Evolutionary conservation across 108 stramenopile species (phyloP).

Genomic region (Skeletonema menzelii): DNA sequence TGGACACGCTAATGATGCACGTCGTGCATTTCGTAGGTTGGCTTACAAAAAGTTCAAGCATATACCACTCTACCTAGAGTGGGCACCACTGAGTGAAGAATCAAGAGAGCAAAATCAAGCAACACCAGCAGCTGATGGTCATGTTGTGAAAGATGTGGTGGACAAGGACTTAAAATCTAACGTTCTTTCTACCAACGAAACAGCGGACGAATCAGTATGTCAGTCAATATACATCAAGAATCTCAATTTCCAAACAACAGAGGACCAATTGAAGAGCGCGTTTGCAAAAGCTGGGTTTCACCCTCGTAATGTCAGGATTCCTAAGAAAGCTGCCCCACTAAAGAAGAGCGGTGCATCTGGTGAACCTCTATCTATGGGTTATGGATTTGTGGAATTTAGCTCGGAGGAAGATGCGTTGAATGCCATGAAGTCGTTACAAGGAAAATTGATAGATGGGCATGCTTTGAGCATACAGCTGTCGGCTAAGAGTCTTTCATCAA

Average conservation of each 20-base stretch:
- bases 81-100: constrained; percentile 82
- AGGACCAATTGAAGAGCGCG: constrained; percentile 66
- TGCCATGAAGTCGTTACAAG: constrained; percentile 83
- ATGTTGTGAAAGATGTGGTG: constrained; percentile 9
- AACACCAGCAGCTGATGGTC: constrained; percentile 1
- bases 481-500: constrained; percentile 43
- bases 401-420: constrained; percentile 64
- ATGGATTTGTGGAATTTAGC: constrained; percentile 97
- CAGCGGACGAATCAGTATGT: constrained; percentile 38
- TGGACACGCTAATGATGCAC: constrained; percentile 85
- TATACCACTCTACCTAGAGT: constrained; percentile 97
- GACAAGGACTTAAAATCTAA: constrained; percentile 33
- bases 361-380: constrained; percentile 90
- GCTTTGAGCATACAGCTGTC: constrained; percentile 88
- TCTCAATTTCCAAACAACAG: constrained; percentile 90
- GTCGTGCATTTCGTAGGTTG: constrained; percentile 86
- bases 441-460: constrained; percentile 90
- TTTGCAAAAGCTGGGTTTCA: constrained; percentile 59
- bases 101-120: constrained; percentile 21
- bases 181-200: constrained; percentile 37
- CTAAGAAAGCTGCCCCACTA: constrained; percentile 71
- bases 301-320: constrained; percentile 89
- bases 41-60: constrained; percentile 95
- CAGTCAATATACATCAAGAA: constrained; percentile 95
- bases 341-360: constrained; percentile 29